Evolutionary conservation across 257 asterid genomes (phyloP).

Genomic region (Pogostemon cablin): DNA sequence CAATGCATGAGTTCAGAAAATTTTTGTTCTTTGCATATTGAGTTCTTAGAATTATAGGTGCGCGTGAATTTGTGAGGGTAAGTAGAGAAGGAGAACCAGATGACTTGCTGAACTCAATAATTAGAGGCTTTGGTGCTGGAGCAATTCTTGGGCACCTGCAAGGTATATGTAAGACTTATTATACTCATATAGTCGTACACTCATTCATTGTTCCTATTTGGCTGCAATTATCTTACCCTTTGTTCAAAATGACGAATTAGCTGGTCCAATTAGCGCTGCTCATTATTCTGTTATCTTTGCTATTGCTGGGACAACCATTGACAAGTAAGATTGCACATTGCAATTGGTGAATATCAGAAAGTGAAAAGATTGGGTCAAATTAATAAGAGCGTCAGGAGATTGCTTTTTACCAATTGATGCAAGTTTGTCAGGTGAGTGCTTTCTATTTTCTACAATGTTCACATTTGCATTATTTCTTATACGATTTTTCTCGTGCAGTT

Average conservation of each 20-base stretch:
- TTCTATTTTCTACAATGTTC: background rate
- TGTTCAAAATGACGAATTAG: slow-evolving; percentile 37
- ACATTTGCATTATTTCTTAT: background rate
- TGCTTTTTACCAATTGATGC: slow-evolving; percentile 82
- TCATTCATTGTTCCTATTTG: background rate
- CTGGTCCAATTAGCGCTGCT: slow-evolving; percentile 76
- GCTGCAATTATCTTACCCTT: background rate
- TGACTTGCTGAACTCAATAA: slow-evolving; percentile 73
- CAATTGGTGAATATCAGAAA: slow-evolving; percentile 42
- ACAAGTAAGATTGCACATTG: slow-evolving; percentile 84
- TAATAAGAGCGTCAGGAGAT: slow-evolving; percentile 75
- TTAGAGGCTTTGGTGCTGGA: slow-evolving; percentile 90
- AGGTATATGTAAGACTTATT: slow-evolving; percentile 42
- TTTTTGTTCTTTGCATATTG: slow-evolving; percentile 6
- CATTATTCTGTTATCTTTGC: slow-evolving; percentile 78
- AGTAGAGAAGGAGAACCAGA: slow-evolving; percentile 83
- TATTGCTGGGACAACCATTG: slow-evolving; percentile 78
- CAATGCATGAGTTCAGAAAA: too few species aligned
- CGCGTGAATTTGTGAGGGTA: slow-evolving; percentile 82
- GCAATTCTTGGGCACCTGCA: slow-evolving; percentile 95
- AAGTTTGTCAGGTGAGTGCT: slow-evolving; percentile 76
- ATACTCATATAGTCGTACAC: too few species aligned
- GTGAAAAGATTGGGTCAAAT: slow-evolving; percentile 41
- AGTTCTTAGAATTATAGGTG: slow-evolving; percentile 59
- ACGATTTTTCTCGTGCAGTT: too few species aligned